Evolutionary conservation across 805 yeast species (phyloP).

Genomic region (Starmerella kuoi): DNA sequence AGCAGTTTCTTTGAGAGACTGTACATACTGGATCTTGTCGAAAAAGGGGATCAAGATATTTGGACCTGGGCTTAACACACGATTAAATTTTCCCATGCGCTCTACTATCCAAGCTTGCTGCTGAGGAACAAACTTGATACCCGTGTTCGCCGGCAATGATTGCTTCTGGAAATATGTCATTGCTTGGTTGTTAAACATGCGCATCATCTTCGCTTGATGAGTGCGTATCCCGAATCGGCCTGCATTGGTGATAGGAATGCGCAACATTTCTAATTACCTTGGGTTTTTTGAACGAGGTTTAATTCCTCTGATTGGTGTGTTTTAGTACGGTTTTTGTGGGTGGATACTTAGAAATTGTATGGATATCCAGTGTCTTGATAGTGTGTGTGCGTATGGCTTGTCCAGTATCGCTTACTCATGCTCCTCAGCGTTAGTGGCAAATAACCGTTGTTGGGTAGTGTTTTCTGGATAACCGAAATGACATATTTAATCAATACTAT

Average conservation of each 20-base stretch:
- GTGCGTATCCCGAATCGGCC: background rate
- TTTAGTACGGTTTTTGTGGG: too few species aligned
- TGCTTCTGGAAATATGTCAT: conserved; percentile 50
- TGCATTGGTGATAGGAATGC: background rate
- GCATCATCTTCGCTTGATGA: background rate
- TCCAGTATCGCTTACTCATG: too few species aligned
- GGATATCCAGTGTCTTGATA: too few species aligned
- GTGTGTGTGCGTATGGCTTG: too few species aligned
- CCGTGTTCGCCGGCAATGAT: conserved; percentile 60
- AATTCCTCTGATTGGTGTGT: too few species aligned
- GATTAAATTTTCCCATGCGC: conserved; percentile 74
- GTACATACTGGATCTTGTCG: conserved; percentile 70
- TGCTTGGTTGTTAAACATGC: conserved; percentile 12
- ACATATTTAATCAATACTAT: too few species aligned
- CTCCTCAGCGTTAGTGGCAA: too few species aligned
- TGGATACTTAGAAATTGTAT: too few species aligned
- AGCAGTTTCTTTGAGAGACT: conserved; percentile 72
- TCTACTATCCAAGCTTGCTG: conserved; percentile 87
- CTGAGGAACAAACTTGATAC: conserved; percentile 72
- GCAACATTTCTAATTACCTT: background rate
- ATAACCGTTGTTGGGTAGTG: too few species aligned
- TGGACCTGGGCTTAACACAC: conserved; percentile 61
- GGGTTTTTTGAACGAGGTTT: too few species aligned
- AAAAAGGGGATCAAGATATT: conserved; percentile 61
- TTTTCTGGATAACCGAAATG: too few species aligned